phyloP scores from a whole-genome alignment of 192 early-diverging fungal genomes.

The Coemansia sp. region DNA sequence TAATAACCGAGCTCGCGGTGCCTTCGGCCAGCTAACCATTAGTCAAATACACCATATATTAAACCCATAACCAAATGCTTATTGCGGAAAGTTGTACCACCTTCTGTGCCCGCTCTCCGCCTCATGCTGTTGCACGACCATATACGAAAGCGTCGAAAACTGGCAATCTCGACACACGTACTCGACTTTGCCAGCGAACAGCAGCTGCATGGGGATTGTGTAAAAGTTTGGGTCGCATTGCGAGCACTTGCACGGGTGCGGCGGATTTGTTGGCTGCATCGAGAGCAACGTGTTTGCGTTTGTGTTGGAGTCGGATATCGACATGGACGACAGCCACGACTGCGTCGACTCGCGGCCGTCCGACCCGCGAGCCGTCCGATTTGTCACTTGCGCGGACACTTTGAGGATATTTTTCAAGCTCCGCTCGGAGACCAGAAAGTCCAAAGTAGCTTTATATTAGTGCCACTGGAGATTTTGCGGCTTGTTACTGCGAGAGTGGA shows the following conservation, averaged over 20 bases:
- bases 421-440: too few relatives aligned
- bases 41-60: neutral
- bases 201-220: conserved; percentile 32
- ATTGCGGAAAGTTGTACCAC: conserved; percentile 54
- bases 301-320: conserved; percentile 16
- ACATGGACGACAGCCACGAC: conserved; percentile 14
- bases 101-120: conserved; percentile 44
- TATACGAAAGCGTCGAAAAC: conserved; percentile 30
- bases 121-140: conserved; percentile 36
- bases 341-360: conserved; percentile 14
- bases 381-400: conserved; percentile 16
- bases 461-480: too few relatives aligned
- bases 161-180: conserved; percentile 53
- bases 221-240: conserved; percentile 55
- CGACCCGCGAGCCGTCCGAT: conserved; percentile 14
- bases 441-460: too few relatives aligned
- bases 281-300: neutral
- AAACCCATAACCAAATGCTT: too few relatives aligned
- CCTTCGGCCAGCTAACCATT: conserved; percentile 28
- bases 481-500: too few relatives aligned
- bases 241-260: conserved; percentile 37
- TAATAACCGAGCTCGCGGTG: conserved; percentile 95
- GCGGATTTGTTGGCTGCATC: neutral
- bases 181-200: conserved; percentile 36
- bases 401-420: neutral